Conservation (phyloP, 1,139 yeast genomes). For the Lodderomyces metapsilosis region DNA sequence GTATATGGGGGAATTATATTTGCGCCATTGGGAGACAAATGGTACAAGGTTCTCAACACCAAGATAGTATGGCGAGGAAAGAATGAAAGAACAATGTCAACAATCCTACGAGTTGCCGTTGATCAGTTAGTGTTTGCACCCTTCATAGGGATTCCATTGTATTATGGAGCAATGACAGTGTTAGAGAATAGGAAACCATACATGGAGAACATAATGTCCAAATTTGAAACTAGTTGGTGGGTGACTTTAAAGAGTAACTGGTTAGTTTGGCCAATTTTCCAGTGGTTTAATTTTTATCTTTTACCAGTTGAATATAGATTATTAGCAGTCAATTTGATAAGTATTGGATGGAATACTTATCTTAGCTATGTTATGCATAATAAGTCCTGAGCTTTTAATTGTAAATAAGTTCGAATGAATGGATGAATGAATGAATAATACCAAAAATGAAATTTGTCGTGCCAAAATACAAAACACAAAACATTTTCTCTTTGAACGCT, state of each 20-base stretch:
- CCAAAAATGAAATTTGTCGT: too few relatives aligned
- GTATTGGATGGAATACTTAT: constrained; percentile 85
- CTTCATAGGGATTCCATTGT: constrained; percentile 60
- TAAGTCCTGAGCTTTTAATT: too few relatives aligned
- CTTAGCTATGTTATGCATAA: constrained; percentile 42
- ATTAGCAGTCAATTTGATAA: constrained; percentile 64
- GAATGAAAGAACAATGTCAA: constrained; percentile 15
- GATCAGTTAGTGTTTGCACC: constrained; percentile 86
- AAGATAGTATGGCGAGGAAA: constrained; percentile 17
- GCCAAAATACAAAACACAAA: too few relatives aligned
- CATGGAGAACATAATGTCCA: constrained; percentile 29
- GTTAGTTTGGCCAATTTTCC: constrained; percentile 87
- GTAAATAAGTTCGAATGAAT: too few relatives aligned
- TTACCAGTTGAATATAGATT: constrained; percentile 71
- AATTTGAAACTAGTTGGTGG: constrained; percentile 53
- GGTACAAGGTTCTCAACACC: constrained; percentile 34
- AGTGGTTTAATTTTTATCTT: constrained; percentile 64
- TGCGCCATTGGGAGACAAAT: constrained; percentile 43
- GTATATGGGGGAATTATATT: constrained; percentile 37
- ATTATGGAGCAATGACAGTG: constrained; percentile 64
- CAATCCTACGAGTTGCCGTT: constrained; percentile 51
- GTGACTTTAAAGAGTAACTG: constrained; percentile 68
- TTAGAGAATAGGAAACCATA: constrained; percentile 47
- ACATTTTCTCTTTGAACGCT: too few relatives aligned
- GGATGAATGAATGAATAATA: too few relatives aligned